phyloP scores from a whole-genome alignment of 129 eudicot genomes.

The Lactuca sativa region DNA sequence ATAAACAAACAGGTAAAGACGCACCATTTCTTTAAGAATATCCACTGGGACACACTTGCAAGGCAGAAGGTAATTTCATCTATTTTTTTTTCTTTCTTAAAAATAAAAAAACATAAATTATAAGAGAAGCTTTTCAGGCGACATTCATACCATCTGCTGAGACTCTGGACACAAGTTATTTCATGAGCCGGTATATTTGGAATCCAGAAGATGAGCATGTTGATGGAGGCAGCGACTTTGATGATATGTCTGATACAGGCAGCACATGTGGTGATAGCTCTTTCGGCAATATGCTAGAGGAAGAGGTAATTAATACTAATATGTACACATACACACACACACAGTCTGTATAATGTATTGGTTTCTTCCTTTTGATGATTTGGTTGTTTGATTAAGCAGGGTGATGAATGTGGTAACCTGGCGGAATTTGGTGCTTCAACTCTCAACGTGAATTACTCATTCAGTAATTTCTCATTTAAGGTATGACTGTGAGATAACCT shows the following conservation, averaged over 20 bases:
- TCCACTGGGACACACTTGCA: constrained; percentile 93
- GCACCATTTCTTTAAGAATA: constrained; percentile 73
- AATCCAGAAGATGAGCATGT: constrained; percentile 91
- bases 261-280: constrained; percentile 80
- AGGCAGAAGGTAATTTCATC: constrained; percentile 75
- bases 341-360: too few relatives aligned
- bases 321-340: too few relatives aligned
- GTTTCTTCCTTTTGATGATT: neutral
- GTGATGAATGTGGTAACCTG: constrained; percentile 85
- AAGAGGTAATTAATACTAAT: constrained; percentile 52
- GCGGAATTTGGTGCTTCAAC: constrained; percentile 71
- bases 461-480: constrained; percentile 99
- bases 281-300: constrained; percentile 68
- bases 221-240: constrained; percentile 87
- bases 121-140: constrained; percentile 43
- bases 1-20: constrained; percentile 59
- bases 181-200: constrained; percentile 98
- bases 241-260: constrained; percentile 76
- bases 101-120: too few relatives aligned
- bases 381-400: constrained; percentile 43
- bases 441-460: constrained; percentile 66
- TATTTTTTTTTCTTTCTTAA: neutral
- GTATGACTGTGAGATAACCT: constrained; percentile 32
- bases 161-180: constrained; percentile 87
- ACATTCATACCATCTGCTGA: constrained; percentile 90